These are phyloP conservation scores for Pseudotulostoma volvatum DNA, from an alignment of 495 filamentous ascomycete genomes.

Conservation along the genomic window DNA sequence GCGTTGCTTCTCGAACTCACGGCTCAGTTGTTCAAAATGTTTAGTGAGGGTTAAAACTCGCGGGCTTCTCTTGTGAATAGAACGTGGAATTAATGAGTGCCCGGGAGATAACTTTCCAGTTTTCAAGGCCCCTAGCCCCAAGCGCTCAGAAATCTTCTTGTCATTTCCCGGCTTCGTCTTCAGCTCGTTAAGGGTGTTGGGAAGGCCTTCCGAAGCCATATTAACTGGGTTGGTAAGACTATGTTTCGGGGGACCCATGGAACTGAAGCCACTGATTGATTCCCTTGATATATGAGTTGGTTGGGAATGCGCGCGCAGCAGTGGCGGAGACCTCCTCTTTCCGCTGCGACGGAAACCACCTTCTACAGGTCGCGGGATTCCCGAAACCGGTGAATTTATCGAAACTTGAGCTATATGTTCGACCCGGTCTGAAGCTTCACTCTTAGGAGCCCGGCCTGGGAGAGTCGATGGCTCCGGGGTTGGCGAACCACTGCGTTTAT, in stretches of 20 bases:
- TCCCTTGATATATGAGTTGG: constrained; percentile 32
- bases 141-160: constrained; percentile 53
- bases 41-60: constrained; percentile 79
- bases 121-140: constrained; percentile 45
- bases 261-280: constrained; percentile 7
- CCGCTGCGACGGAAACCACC: constrained; percentile 22
- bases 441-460: neutral
- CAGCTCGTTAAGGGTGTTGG: constrained; percentile 12
- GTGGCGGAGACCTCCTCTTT: constrained; percentile 41
- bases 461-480: constrained; percentile 4
- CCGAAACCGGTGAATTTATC: constrained; percentile 23
- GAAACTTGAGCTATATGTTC: constrained; percentile 2
- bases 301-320: constrained; percentile 56
- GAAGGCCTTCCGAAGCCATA: constrained; percentile 6
- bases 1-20: constrained; percentile 92
- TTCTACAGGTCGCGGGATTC: constrained; percentile 36
- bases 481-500: constrained; percentile 1
- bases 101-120: constrained; percentile 37
- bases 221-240: constrained; percentile 11
- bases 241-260: constrained; percentile 11
- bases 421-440: neutral
- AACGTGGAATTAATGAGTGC: constrained; percentile 77
- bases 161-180: constrained; percentile 37
- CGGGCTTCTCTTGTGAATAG: constrained; percentile 51
- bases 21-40: constrained; percentile 90